A percentile compares a stretch with the other conserved stretches of the same genome.
Evolutionary conservation across 176 grass and related monocot genomes (phyloP).

Genomic region (Areca catechu): DNA sequence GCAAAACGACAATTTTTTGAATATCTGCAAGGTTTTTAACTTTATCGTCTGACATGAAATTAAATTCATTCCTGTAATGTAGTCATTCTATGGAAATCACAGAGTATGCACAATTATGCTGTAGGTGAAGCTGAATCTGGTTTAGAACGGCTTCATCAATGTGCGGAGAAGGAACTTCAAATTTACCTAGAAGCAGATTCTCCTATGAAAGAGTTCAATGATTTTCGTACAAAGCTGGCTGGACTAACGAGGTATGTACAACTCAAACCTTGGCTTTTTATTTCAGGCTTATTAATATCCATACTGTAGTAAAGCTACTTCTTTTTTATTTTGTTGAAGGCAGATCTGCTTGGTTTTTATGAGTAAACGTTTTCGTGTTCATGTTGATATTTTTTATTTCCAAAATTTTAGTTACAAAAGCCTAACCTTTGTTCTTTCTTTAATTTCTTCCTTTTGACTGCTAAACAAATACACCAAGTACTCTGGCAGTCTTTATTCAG

Average conservation of each 20-base stretch:
- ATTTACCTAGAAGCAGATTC: conserved; percentile 33
- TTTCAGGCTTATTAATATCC: not conserved
- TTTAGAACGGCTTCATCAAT: conserved; percentile 92
- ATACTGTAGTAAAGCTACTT: not conserved
- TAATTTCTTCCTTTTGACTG: too few species aligned
- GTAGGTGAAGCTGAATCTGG: conserved; percentile 83
- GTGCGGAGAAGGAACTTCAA: conserved; percentile 85
- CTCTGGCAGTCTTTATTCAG: too few species aligned
- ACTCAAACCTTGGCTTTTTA: not conserved
- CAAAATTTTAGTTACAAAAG: too few species aligned
- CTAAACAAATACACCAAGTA: too few species aligned
- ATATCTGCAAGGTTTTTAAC: conserved; percentile 74
- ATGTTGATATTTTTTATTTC: too few species aligned
- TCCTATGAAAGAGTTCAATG: conserved; percentile 32
- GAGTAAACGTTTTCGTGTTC: too few species aligned
- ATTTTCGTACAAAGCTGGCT: conserved; percentile 63
- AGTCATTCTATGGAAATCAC: too few species aligned
- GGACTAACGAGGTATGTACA: conserved; percentile 65
- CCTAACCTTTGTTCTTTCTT: too few species aligned
- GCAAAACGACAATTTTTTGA: conserved; percentile 83
- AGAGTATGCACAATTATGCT: too few species aligned
- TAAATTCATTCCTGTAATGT: not conserved
- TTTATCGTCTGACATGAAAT: not conserved
- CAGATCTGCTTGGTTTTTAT: too few species aligned
- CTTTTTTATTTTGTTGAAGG: not conserved